Percentiles rank a stretch among this genome's conserved stretches.
Conservation (phyloP, 768 basidiomycete species). For the Pisolithus marmoratus region DNA sequence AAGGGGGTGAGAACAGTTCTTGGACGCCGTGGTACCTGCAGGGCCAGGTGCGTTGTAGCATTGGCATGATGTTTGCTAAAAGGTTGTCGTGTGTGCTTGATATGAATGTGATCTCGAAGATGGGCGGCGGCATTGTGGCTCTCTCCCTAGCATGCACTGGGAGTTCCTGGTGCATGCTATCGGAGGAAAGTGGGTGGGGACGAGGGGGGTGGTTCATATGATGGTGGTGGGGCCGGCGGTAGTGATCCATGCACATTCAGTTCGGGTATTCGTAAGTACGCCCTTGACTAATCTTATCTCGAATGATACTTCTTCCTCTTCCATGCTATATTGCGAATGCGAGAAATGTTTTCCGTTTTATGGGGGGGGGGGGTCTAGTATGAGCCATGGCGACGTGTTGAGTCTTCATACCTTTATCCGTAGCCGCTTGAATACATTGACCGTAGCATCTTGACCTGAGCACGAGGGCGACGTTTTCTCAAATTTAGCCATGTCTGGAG, state of each 20-base stretch:
- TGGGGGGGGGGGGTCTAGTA: neutral
- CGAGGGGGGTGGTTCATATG: constrained; percentile 9
- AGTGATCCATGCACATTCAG: neutral
- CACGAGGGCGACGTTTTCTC: too few relatives aligned
- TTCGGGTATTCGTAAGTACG: constrained; percentile 48
- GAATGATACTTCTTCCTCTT: constrained; percentile 30
- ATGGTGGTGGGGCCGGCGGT: constrained; percentile 5
- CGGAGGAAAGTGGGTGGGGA: constrained; percentile 7
- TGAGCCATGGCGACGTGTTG: constrained; percentile 11
- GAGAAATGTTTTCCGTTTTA: neutral
- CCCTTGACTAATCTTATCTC: constrained; percentile 40
- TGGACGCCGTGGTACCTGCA: constrained; percentile 19
- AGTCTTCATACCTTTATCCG: constrained; percentile 15
- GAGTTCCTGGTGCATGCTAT: too few relatives aligned
- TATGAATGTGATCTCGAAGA: constrained; percentile 26
- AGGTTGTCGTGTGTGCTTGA: constrained; percentile 21
- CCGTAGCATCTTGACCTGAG: neutral
- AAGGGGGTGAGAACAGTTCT: constrained; percentile 3
- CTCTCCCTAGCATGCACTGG: constrained; percentile 7
- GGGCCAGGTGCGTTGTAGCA: constrained; percentile 62
- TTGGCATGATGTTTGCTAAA: constrained; percentile 35
- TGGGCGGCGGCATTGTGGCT: constrained; percentile 17
- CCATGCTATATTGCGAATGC: constrained; percentile 8
- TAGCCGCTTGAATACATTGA: constrained; percentile 13
- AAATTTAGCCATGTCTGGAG: too few relatives aligned